Base-by-base conservation (phyloP, 805 yeast species). In the Kluyveromyces siamensis region DNA sequence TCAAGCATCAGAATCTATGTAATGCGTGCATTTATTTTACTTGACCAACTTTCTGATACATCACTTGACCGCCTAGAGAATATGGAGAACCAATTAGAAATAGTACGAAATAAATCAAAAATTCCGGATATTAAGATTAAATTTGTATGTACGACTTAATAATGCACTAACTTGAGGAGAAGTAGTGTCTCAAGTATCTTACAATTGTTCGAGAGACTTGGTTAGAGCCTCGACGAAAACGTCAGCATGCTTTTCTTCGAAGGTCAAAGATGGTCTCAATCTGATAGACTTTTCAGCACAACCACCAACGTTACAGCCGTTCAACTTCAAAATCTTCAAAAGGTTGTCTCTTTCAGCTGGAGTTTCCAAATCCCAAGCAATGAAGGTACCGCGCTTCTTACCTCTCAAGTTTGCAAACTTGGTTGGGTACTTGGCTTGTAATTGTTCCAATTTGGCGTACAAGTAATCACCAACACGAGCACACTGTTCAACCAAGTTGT, bases 261-360 rank as follows among this genome's bases (percentile, higher is more conserved):
- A 81, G 25, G 80, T 75, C 57, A 81, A 72, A 10, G 83, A 67
- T 33, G 87, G 87, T 70, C 87, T 76, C 62, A 81, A 72, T 68
- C 87, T 74, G 41, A 81, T 74, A 27, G 80, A 65, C 10, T 54
- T 52, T 30, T 75, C 83, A 49, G 84, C 82, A 64, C 86, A 81
- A 19, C 85, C 87, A 49, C 87, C 87, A 45, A 79, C 75, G 60
- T 81, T 81, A 52, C 81, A 72, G 45, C 87, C 87, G 39, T 70
- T 70, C 21, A 66, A 58, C 58, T 79, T 77, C 61, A 76, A 67
- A 11, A 57, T 60, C 38, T 61, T 55, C 55, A 81, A 68, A 45
- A 81, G 67, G 41, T 68, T 59, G 53, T 75, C 74, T 67, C 87
- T 74, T 37, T 59, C 59, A 16, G 60, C 68, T 8, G 72, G 60